Base-by-base conservation (phyloP, 495 filamentous ascomycete species). In the Aspergillus haitiensis region DNA sequence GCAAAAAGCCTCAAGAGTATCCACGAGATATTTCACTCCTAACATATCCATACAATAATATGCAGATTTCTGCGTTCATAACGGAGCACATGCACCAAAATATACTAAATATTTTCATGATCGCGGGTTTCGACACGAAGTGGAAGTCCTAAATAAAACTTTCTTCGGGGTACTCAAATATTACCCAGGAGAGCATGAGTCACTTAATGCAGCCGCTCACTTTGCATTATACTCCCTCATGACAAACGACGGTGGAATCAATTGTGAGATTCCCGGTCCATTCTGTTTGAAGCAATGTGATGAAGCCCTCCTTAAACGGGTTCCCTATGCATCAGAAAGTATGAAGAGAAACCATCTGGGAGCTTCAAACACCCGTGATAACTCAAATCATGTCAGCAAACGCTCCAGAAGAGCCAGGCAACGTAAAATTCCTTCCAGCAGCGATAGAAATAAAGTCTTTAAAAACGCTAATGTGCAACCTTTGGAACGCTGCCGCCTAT, bases 131-230 rank as follows among this genome's bases (percentile, higher is more conserved):
- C 64, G 67, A 27, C 67, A 74, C 42, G 67, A 70, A 31, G 47
- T 74, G 0, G 42, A 62, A 13, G 44, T 77, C 5, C 49, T 47
- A 0, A 59, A 45, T 11, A 39, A 56, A 50, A 54, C 58, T 39
- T 62, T 69, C 65, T 57, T 63, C 35, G 39, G 60, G 8, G 10
- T 36, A 13, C 6, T 65, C 37, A 61, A 44, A 13, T 35, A 65
- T 37, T 68, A 70, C 32, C n/a, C 45, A 21, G 59, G 37, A 5
- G 66, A 68, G 16, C 47, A 36, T 11, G 57, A 61, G 21, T 73
- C 74, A 0, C 64, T 62, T 32, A 71, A 72, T 33, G 67, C 66
- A 13, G 64, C 67, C 10, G 69, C 72, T 0, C 71, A 76, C 34
- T 42, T 59, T 33, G 67, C 72, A 10, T 12, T 77, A 31, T 59